Percentiles rank a stretch among this genome's conserved stretches.
These are phyloP conservation scores for Naganishia sp. DNA, from an alignment of 1,284 basidiomycete species.

Conservation along the genomic window DNA sequence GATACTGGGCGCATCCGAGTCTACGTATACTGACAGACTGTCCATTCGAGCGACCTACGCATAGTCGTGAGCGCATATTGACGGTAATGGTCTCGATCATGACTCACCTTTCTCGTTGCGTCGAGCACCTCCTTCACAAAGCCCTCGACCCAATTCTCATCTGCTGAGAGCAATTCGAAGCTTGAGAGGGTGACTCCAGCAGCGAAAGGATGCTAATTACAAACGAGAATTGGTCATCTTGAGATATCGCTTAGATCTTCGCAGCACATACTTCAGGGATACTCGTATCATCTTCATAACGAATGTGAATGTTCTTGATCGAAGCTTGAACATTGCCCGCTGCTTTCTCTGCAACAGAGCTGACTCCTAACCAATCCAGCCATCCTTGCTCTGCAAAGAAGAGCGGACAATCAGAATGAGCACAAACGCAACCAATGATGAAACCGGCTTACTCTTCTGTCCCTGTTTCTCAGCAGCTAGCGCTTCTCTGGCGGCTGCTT, in stretches of 20 bases:
- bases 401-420: no score
- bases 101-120: constrained; percentile 81
- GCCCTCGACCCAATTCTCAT: constrained; percentile 87
- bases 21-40: constrained; percentile 91
- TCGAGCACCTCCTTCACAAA: constrained; percentile 90
- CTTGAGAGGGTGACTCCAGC: constrained; percentile 88
- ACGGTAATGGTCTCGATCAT: neutral
- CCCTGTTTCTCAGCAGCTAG: constrained; percentile 50
- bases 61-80: neutral
- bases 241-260: neutral
- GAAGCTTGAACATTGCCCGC: constrained; percentile 97
- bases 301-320: constrained; percentile 90
- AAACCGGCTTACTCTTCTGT: constrained; percentile 30
- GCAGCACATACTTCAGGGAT: constrained; percentile 72
- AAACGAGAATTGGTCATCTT: constrained; percentile 10
- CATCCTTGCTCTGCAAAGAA: constrained; percentile 17
- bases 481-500: constrained; percentile 58
- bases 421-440: constrained; percentile 39
- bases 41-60: constrained; percentile 76
- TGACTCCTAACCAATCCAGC: constrained; percentile 61
- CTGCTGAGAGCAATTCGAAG: constrained; percentile 91
- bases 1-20: constrained; percentile 85
- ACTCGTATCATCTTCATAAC: constrained; percentile 94
- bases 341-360: constrained; percentile 82
- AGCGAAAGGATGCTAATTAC: constrained; percentile 82